Percentiles rank a stretch among this genome's conserved stretches.
Evolutionary conservation across 352 stramenopile species (phyloP).

Genomic region (Phytopythium chamaehyphon): DNA sequence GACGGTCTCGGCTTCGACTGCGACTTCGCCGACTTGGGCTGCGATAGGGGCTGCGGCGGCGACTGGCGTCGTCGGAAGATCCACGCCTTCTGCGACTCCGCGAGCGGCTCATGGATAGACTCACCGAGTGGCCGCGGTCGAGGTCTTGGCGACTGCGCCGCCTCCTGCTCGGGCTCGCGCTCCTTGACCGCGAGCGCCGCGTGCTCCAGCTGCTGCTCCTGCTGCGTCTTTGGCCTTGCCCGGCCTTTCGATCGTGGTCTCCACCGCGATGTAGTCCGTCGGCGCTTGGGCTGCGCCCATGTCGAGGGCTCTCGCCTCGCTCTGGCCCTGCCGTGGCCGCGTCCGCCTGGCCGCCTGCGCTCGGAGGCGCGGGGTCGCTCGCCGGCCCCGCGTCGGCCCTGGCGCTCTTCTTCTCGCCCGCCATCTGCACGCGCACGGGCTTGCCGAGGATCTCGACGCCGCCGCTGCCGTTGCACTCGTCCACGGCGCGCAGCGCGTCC

Average conservation of each 20-base stretch:
- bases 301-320: background rate
- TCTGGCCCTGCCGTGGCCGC: background rate
- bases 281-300: background rate
- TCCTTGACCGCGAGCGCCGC: constrained; percentile 3
- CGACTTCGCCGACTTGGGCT: constrained; percentile 11
- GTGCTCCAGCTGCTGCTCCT: constrained; percentile 2
- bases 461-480: constrained; percentile 26
- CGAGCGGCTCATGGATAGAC: too few relatives aligned
- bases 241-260: background rate
- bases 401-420: constrained; percentile 20
- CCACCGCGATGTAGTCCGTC: background rate
- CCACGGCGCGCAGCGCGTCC: constrained; percentile 43
- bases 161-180: too few relatives aligned
- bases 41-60: background rate
- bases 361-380: background rate
- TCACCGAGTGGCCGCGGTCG: too few relatives aligned
- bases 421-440: constrained; percentile 68
- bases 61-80: too few relatives aligned
- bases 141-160: too few relatives aligned
- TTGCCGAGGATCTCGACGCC: constrained; percentile 66
- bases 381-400: background rate
- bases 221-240: constrained; percentile 2
- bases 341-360: background rate
- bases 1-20: constrained; percentile 11
- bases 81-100: too few relatives aligned